These are phyloP conservation scores for Picea engelmannii DNA, from an alignment of 83 land plant genomes.

Conservation along the genomic window DNA sequence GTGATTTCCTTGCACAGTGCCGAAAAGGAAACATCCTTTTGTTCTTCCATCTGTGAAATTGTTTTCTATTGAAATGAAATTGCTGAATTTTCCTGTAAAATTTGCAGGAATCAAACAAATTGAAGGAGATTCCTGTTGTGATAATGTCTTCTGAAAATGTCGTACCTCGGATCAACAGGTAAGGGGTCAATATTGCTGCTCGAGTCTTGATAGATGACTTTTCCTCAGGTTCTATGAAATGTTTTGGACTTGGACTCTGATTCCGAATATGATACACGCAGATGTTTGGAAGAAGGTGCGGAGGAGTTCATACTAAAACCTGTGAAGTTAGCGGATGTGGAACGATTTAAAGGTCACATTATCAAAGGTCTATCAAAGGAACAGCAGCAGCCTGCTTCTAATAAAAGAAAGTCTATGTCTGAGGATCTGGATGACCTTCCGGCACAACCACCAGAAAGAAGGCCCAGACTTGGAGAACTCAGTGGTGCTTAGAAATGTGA, in stretches of 20 bases:
- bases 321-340: conserved; percentile 44
- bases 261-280: conserved; percentile 7
- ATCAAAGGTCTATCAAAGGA: conserved; percentile 27
- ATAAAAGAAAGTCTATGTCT: conserved; percentile 14
- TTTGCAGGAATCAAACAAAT: conserved; percentile 17
- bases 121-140: conserved; percentile 47
- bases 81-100: not conserved
- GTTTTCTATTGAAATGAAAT: not conserved
- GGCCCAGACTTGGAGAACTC: conserved; percentile 14
- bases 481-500: conserved; percentile 11
- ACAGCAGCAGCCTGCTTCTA: conserved; percentile 10
- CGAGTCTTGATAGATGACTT: not conserved
- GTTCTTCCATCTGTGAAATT: no score
- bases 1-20: not conserved
- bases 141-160: conserved; percentile 90
- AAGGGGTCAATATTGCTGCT: conserved; percentile 9
- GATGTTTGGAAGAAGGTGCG: conserved; percentile 69
- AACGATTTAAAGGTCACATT: conserved; percentile 33
- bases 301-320: conserved; percentile 59
- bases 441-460: conserved; percentile 4
- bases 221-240: not conserved
- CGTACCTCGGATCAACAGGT: conserved; percentile 69
- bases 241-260: conserved; percentile 8
- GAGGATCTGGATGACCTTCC: not conserved
- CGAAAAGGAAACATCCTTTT: not conserved